Conservation (phyloP, 305 asterid genomes). For the Andrographis paniculata region DNA sequence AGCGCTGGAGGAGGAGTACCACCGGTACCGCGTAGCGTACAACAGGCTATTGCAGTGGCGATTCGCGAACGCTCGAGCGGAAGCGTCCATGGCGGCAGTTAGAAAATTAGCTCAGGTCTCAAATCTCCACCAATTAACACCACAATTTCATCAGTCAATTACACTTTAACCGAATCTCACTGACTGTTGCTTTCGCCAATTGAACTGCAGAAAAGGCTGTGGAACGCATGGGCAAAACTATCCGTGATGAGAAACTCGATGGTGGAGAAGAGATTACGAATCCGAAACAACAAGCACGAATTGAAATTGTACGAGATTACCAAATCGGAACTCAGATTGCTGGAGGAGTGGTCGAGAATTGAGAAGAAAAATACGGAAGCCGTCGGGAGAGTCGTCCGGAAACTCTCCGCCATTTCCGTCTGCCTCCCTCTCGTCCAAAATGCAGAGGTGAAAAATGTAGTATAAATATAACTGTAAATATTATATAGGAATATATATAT, state of each 20-base stretch:
- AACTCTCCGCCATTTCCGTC: constrained; percentile 49
- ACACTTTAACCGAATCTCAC: background rate
- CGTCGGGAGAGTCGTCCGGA: constrained; percentile 53
- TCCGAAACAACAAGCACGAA: constrained; percentile 34
- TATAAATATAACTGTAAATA: background rate
- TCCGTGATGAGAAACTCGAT: constrained; percentile 28
- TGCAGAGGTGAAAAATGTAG: constrained; percentile 32
- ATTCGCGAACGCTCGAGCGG: constrained; percentile 68
- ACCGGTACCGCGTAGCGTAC: constrained; percentile 44
- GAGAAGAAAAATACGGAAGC: constrained; percentile 57
- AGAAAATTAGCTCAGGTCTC: constrained; percentile 45
- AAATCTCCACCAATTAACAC: background rate
- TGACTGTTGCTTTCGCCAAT: background rate
- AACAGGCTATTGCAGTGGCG: constrained; percentile 78
- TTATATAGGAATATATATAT: background rate
- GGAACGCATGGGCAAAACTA: constrained; percentile 43
- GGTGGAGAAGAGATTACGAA: constrained; percentile 30
- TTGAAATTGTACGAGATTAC: constrained; percentile 30
- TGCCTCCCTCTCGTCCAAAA: constrained; percentile 51
- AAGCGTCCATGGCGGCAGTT: constrained; percentile 38
- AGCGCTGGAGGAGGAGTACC: constrained; percentile 48
- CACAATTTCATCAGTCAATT: background rate
- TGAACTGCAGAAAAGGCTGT: constrained; percentile 38
- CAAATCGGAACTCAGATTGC: constrained; percentile 35
- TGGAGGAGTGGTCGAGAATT: constrained; percentile 55